Conservation (phyloP, 106 monocot genomes). For the Triglochin maritima region DNA sequence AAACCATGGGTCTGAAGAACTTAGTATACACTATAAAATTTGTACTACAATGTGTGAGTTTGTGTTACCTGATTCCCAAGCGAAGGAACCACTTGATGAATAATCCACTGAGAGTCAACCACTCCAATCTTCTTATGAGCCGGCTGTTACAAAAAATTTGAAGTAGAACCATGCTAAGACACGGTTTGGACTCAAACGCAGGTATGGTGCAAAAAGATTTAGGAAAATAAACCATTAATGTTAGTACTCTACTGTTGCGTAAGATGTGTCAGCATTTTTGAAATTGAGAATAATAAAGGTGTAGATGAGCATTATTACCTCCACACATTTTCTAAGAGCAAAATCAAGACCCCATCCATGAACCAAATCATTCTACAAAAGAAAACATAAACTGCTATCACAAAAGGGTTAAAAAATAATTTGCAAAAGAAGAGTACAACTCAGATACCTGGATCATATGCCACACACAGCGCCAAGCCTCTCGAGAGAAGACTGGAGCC, state of each 20-base stretch:
- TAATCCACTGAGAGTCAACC: constrained; percentile 30
- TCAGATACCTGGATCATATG: constrained; percentile 23
- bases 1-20: background rate
- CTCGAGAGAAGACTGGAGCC: constrained; percentile 28
- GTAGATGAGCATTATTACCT: constrained; percentile 8
- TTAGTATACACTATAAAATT: background rate
- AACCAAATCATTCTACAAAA: constrained; percentile 29
- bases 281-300: too few species aligned
- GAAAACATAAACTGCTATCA: background rate
- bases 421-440: background rate
- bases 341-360: constrained; percentile 35
- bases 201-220: background rate
- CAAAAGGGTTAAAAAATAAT: background rate
- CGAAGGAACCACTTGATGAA: constrained; percentile 27
- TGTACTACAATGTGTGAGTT: background rate
- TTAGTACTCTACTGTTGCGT: too few species aligned
- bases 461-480: constrained; percentile 34
- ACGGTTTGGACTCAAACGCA: background rate
- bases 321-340: constrained; percentile 25
- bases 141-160: constrained; percentile 4
- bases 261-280: too few species aligned
- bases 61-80: constrained; percentile 24
- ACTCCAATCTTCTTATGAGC: constrained; percentile 31
- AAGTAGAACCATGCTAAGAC: background rate
- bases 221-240: background rate